phyloP scores from a whole-genome alignment of 352 stramenopile genomes.

The Phytophthora nicotianae region DNA sequence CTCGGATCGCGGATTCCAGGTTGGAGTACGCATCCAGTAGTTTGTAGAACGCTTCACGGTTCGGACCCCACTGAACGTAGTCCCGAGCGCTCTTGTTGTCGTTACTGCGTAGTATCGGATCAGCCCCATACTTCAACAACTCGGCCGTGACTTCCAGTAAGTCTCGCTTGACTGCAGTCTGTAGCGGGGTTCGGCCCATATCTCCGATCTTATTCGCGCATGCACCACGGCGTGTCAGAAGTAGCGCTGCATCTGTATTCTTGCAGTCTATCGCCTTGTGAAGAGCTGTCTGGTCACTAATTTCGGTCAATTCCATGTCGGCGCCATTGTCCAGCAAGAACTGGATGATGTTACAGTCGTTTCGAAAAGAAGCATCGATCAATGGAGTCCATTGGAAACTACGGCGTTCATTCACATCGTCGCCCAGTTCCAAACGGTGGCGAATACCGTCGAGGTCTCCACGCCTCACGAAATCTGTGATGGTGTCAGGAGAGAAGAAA shows the following conservation, averaged over 20 bases:
- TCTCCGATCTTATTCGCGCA: constrained; percentile 8
- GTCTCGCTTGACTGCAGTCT: constrained; percentile 11
- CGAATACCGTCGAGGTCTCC: constrained; percentile 11
- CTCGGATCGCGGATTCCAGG: constrained; percentile 1
- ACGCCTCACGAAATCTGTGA: constrained; percentile 18
- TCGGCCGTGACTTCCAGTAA: constrained; percentile 6
- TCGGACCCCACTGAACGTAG: not conserved
- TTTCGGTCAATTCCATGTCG: constrained; percentile 8
- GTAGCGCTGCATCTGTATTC: constrained; percentile 3
- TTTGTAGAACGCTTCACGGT: constrained; percentile 3
- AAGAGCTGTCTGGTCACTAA: not conserved
- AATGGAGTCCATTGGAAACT: constrained; percentile 8
- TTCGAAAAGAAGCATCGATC: constrained; percentile 1
- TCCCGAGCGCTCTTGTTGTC: not conserved
- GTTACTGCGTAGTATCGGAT: not conserved
- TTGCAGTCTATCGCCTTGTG: constrained; percentile 5
- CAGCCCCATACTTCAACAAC: constrained; percentile 4
- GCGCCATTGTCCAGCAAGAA: constrained; percentile 21
- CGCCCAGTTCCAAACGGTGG: constrained; percentile 10
- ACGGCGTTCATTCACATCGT: constrained; percentile 18
- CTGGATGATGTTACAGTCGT: constrained; percentile 7
- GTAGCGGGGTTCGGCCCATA: constrained; percentile 10
- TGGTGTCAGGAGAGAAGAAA: constrained; percentile 8
- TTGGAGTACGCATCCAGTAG: not conserved
- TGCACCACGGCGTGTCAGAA: constrained; percentile 4